Percentiles rank a stretch among this genome's conserved stretches.
phyloP scores from a whole-genome alignment of 805 yeast species.

The Kurtzmaniella fragi region DNA sequence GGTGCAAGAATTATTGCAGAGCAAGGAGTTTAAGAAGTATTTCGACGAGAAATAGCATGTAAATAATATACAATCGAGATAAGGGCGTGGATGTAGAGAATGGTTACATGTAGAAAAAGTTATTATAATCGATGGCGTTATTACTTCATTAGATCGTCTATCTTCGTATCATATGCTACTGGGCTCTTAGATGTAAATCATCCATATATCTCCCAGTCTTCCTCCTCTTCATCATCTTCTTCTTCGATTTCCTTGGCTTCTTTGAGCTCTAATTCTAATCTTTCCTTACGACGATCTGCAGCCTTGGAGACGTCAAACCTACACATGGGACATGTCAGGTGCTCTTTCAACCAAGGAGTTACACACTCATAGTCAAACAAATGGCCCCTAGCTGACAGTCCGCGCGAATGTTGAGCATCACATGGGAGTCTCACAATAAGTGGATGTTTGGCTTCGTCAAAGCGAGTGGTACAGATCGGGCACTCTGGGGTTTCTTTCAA shows the following conservation, averaged over 20 bases:
- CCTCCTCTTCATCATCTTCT: constrained; percentile 58
- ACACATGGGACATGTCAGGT: constrained; percentile 82
- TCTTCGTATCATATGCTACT: too few relatives aligned
- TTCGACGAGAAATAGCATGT: constrained; percentile 17
- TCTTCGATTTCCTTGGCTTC: constrained; percentile 40
- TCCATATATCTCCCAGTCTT: constrained; percentile 81
- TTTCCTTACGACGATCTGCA: constrained; percentile 20
- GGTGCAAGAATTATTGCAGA: constrained; percentile 65
- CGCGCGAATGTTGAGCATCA: constrained; percentile 24
- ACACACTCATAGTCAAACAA: constrained; percentile 86
- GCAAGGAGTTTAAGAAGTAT: constrained; percentile 64
- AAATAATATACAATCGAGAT: constrained; percentile 1
- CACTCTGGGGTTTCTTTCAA: constrained; percentile 58
- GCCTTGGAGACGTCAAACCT: constrained; percentile 59
- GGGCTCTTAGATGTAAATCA: too few relatives aligned
- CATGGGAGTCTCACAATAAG: constrained; percentile 76
- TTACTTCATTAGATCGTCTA: too few relatives aligned
- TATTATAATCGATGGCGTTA: too few relatives aligned
- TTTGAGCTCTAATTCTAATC: constrained; percentile 29
- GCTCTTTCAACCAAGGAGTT: constrained; percentile 78
- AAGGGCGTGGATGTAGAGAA: too few relatives aligned
- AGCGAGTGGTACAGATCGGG: constrained; percentile 78
- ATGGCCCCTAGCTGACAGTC: constrained; percentile 41
- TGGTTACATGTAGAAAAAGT: too few relatives aligned
- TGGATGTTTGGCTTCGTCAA: constrained; percentile 69